Conservation (phyloP, 2,329 filamentous ascomycete species). For the Blumeria graminis region DNA sequence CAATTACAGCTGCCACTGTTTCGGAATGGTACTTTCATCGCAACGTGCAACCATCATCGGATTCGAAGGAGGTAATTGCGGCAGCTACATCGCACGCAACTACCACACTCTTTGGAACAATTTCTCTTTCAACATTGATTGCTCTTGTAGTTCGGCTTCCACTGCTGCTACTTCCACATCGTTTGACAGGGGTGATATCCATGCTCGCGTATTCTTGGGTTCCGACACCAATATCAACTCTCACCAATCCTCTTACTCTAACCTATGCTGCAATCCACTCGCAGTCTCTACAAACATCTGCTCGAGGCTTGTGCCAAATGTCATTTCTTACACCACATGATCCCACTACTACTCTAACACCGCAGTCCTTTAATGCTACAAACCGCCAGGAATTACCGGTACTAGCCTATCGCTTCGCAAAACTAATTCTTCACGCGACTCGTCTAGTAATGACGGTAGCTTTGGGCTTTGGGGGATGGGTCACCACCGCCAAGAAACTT, state of each 20-base stretch:
- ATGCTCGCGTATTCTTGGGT: conserved; percentile 56
- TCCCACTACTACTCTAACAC: conserved; percentile 48
- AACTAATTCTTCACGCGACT: conserved; percentile 73
- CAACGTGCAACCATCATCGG: conserved; percentile 51
- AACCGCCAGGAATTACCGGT: conserved; percentile 27
- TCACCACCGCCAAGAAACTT: conserved; percentile 66
- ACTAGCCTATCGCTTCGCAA: conserved; percentile 75
- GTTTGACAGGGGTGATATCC: conserved; percentile 37
- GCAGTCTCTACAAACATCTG: conserved; percentile 52
- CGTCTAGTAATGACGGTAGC: conserved; percentile 76
- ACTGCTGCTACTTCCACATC: conserved; percentile 56
- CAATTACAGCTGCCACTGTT: conserved; percentile 80
- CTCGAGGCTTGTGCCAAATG: conserved; percentile 59
- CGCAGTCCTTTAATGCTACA: conserved; percentile 23
- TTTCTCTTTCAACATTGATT: conserved; percentile 68
- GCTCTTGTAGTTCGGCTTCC: conserved; percentile 64
- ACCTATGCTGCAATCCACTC: conserved; percentile 91
- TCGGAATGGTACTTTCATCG: conserved; percentile 99
- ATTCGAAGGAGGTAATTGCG: conserved; percentile 56
- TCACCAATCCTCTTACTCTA: conserved; percentile 78
- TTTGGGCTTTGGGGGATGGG: conserved; percentile 90
- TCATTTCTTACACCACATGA: conserved; percentile 50
- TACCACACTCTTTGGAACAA: conserved; percentile 75
- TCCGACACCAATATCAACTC: conserved; percentile 58
- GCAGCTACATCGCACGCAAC: conserved; percentile 63